Percentiles rank a stretch among this genome's conserved stretches.
Evolutionary conservation across 2,329 filamentous ascomycete species (phyloP).

Genomic region (Ophiostoma ulmi): DNA sequence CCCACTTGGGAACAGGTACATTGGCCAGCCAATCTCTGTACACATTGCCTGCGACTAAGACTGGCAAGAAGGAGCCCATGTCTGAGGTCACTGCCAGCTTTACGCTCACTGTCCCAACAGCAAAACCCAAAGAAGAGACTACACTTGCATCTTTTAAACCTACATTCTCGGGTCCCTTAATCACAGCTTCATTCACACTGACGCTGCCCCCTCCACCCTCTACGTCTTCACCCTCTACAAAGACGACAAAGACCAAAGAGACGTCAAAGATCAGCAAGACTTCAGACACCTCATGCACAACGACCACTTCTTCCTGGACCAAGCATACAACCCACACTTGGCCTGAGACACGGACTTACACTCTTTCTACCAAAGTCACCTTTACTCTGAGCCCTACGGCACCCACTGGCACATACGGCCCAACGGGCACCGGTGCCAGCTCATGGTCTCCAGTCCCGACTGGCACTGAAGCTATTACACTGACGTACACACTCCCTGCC

Average conservation of each 20-base stretch:
- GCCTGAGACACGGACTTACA: slow-evolving; percentile 21
- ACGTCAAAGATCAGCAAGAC: not conserved
- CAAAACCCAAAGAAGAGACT: not conserved
- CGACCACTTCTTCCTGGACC: not conserved
- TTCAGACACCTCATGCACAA: not conserved
- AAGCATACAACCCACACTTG: not conserved
- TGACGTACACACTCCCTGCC: slow-evolving; percentile 29
- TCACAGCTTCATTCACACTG: slow-evolving; percentile 21
- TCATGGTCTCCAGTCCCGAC: slow-evolving; percentile 15
- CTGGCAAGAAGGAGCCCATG: not conserved
- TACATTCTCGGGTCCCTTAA: slow-evolving; percentile 16
- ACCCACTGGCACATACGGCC: slow-evolving; percentile 19
- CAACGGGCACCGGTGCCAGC: slow-evolving; percentile 1
- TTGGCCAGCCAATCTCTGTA: not conserved
- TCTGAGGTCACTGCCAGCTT: slow-evolving; percentile 29
- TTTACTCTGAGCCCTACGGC: slow-evolving; percentile 15
- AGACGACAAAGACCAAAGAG: not conserved
- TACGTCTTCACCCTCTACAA: not conserved
- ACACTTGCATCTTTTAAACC: slow-evolving; percentile 7
- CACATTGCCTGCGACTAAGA: not conserved
- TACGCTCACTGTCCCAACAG: slow-evolving; percentile 21
- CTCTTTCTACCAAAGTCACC: slow-evolving; percentile 19
- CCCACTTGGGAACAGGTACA: not conserved
- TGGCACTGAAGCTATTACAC: slow-evolving; percentile 23
- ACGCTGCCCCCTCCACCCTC: slow-evolving; percentile 13